Evolutionary conservation across 1,139 yeast genomes (phyloP).

Genomic region (Hansenula sp.): DNA sequence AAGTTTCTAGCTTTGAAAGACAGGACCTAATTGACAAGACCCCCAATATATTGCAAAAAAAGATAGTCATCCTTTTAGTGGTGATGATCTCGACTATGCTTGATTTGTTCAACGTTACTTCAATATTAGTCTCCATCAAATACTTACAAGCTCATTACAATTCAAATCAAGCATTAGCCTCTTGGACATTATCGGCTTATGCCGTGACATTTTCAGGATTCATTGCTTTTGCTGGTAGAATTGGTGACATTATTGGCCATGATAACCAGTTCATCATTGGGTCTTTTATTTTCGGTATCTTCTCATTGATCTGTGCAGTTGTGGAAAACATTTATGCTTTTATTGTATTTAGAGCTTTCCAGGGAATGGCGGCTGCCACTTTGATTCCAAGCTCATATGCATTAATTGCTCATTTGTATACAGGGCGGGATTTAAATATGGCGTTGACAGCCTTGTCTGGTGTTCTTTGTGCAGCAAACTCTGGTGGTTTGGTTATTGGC

Average conservation of each 20-base stretch:
- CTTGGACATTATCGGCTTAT: constrained; percentile 36
- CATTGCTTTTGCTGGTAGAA: constrained; percentile 33
- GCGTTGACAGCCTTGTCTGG: constrained; percentile 27
- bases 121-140: not conserved
- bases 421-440: constrained; percentile 22
- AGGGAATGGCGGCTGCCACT: constrained; percentile 34
- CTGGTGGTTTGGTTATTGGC: constrained; percentile 29
- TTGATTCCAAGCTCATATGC: constrained; percentile 31
- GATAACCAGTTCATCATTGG: constrained; percentile 25
- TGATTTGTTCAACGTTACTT: not conserved
- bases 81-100: not conserved
- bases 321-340: constrained; percentile 27
- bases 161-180: constrained; percentile 21
- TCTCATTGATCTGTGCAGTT: constrained; percentile 28
- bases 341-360: constrained; percentile 34
- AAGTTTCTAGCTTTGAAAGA: too few relatives aligned
- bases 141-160: constrained; percentile 1
- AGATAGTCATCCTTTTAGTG: not conserved
- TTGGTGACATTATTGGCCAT: constrained; percentile 33
- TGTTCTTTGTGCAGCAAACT: constrained; percentile 5
- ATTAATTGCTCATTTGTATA: constrained; percentile 27
- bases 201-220: constrained; percentile 34
- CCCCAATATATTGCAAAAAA: not conserved
- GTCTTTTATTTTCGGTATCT: constrained; percentile 20
- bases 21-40: too few relatives aligned